Evolutionary conservation across 306 rosid genomes (phyloP), one percentile per base, ranked within the genome.

Genomic region (Quercus engelmannii): DNA sequence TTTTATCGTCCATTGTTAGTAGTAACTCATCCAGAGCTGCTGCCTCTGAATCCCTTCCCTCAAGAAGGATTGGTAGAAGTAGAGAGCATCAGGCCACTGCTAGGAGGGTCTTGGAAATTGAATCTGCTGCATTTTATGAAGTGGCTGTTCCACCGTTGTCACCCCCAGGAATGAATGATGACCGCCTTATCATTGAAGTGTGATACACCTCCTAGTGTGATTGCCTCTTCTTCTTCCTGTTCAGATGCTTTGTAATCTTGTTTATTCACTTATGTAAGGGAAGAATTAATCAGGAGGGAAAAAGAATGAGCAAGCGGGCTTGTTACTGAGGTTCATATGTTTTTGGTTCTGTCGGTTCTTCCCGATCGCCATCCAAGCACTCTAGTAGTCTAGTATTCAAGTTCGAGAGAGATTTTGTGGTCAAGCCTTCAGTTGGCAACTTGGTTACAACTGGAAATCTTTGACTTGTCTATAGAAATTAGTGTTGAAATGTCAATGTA

Each of bases 71-170:
- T 7, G 88, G 81, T 71, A 83, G 80, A 88, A 80, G 71, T 79
- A 69, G 68, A 59, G 88, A 81, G 59, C 59, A 83, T 73, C 87
- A 80, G 71, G 87, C 93, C 72, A 85, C 98, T 73, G 69, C 62
- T 64, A 90, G 98, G 85, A 95, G 78, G 86, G 74, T 87, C 71
- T 82, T 92, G 85, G 86, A 84, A 11, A 46, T 79, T 49, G 92
- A 86, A 80, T 77, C 86, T 75, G 76, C 86, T 23, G 77, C 81
- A 54, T 78, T 74, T 58, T 87, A 88, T 64, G 89, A 85, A 78
- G 77, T 31, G n/a, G 99, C 98, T 5, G 83, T 91, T 56, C 99
- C 99, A 6, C 99, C 98, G 9, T 69, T 86, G 82, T 88, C 99
- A 25, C 93, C 99, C 3, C 99, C 98, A 0, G 90, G 55, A 67